These are phyloP conservation scores for Agrocybe pediades DNA, from an alignment of 768 basidiomycete species.

Conservation along the genomic window DNA sequence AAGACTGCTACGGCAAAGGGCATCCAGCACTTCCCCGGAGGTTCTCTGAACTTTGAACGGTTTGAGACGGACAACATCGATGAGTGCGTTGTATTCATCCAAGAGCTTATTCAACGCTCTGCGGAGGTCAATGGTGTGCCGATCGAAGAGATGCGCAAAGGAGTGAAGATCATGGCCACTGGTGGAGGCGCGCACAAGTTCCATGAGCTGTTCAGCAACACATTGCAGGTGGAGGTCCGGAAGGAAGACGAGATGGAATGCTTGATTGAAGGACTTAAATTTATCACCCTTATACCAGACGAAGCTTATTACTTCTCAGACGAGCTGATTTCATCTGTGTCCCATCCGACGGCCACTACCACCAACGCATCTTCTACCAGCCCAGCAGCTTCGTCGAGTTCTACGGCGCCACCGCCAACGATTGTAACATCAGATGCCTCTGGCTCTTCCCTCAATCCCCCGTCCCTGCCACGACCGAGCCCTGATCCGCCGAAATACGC, in stretches of 20 bases:
- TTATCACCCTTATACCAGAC: constrained; percentile 93
- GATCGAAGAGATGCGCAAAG: constrained; percentile 86
- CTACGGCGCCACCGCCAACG: not conserved
- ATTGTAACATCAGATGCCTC: constrained; percentile 2
- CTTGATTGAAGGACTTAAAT: constrained; percentile 93
- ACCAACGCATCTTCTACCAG: constrained; percentile 19
- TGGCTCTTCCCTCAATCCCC: constrained; percentile 7
- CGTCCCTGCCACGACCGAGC: constrained; percentile 75
- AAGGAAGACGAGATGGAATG: constrained; percentile 99
- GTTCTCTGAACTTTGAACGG: constrained; percentile 95
- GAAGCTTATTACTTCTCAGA: constrained; percentile 99
- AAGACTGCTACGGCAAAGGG: constrained; percentile 48
- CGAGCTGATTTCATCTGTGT: constrained; percentile 80
- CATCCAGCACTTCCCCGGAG: constrained; percentile 87
- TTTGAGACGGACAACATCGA: constrained; percentile 93
- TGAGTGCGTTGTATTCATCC: constrained; percentile 84
- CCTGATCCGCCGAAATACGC: constrained; percentile 89
- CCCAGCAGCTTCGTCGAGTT: constrained; percentile 4
- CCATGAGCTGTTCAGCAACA: constrained; percentile 75
- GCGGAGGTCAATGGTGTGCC: constrained; percentile 85
- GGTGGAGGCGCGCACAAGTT: constrained; percentile 97
- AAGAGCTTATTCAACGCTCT: constrained; percentile 82
- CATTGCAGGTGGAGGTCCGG: constrained; percentile 81
- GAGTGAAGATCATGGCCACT: constrained; percentile 97
- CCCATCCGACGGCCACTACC: constrained; percentile 32